A percentile compares a stretch with the other conserved stretches of the same genome.
Conservation (phyloP, 148 eudicot genomes). For the Rhododendron molle region DNA sequence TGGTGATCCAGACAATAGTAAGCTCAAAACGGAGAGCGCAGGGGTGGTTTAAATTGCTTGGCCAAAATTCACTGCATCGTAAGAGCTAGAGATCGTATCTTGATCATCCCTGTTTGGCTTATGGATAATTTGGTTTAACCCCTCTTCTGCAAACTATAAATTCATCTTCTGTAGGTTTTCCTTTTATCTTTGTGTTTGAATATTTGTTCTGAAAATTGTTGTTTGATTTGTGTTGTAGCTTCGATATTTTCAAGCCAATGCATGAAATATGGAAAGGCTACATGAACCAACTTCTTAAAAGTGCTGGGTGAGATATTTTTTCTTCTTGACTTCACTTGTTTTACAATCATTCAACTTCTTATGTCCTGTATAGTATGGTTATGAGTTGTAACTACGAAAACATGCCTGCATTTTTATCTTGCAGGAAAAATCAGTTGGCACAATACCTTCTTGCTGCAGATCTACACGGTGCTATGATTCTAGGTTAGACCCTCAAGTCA, state of each 20-base stretch:
- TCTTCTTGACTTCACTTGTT: conserved; percentile 3
- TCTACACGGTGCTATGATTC: conserved; percentile 79
- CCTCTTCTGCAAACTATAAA: background rate
- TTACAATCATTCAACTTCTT: conserved; percentile 13
- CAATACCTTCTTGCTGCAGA: conserved; percentile 69
- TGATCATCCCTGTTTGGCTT: background rate
- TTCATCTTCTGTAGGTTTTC: background rate
- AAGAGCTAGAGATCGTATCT: background rate
- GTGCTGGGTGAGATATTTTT: conserved; percentile 42
- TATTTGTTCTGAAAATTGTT: background rate
- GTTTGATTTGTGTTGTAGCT: conserved; percentile 33
- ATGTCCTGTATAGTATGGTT: background rate
- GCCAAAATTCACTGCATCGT: background rate
- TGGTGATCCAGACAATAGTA: background rate
- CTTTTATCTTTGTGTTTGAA: background rate
- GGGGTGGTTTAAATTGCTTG: background rate
- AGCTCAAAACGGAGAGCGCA: background rate
- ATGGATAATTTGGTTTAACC: background rate
- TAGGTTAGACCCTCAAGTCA: conserved; percentile 35
- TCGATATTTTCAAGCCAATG: conserved; percentile 58
- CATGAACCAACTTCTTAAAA: conserved; percentile 50
- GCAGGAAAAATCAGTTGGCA: conserved; percentile 71
- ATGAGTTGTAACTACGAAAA: background rate
- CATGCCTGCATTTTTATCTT: conserved; percentile 5
- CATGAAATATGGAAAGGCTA: conserved; percentile 77